Evolutionary conservation across 202 grass and related monocot species (phyloP).

Genomic region (Dendrocalamus latiflorus): DNA sequence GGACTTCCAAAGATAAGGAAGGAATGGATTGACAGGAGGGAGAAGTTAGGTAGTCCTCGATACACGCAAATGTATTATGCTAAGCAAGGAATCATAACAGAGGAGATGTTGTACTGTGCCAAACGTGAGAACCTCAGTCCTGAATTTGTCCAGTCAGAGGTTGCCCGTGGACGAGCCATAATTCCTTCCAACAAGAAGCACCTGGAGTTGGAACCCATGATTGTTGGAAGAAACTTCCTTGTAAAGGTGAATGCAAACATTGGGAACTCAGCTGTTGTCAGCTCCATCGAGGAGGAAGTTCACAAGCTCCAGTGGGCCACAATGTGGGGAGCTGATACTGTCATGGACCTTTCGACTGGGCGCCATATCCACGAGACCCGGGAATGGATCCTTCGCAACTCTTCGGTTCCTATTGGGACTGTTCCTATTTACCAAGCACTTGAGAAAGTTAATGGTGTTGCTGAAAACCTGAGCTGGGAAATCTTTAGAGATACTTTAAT

Average conservation of each 20-base stretch:
- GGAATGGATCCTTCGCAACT: slow-evolving; percentile 96
- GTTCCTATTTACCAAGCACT: slow-evolving; percentile 98
- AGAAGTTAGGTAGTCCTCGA: slow-evolving; percentile 57
- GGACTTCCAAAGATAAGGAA: slow-evolving; percentile 94
- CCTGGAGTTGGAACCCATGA: slow-evolving; percentile 96
- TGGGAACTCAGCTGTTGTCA: slow-evolving; percentile 87
- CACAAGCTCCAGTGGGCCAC: slow-evolving; percentile 99
- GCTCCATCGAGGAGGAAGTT: slow-evolving; percentile 97
- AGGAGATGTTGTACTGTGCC: slow-evolving; percentile 98
- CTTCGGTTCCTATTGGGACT: slow-evolving; percentile 87
- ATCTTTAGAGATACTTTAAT: slow-evolving; percentile 88
- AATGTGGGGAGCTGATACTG: slow-evolving; percentile 98
- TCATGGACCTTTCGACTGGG: slow-evolving; percentile 98
- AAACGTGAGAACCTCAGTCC: slow-evolving; percentile 84
- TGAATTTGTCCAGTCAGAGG: slow-evolving; percentile 89
- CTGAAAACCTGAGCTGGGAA: slow-evolving; percentile 94
- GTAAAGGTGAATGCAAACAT: slow-evolving; percentile 99
- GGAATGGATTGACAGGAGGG: slow-evolving; percentile 91
- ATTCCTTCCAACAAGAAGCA: slow-evolving; percentile 96
- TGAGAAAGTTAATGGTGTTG: slow-evolving; percentile 96
- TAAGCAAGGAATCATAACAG: slow-evolving; percentile 90
- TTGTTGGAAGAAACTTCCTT: slow-evolving; percentile 94
- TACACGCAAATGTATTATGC: slow-evolving; percentile 98
- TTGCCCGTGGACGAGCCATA: slow-evolving; percentile 84
- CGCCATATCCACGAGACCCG: slow-evolving; percentile 96